A percentile compares a stretch with the other conserved stretches of the same genome.
Evolutionary conservation across 352 stramenopile genomes (phyloP).

Genomic region (Phytopythium oedochilum): DNA sequence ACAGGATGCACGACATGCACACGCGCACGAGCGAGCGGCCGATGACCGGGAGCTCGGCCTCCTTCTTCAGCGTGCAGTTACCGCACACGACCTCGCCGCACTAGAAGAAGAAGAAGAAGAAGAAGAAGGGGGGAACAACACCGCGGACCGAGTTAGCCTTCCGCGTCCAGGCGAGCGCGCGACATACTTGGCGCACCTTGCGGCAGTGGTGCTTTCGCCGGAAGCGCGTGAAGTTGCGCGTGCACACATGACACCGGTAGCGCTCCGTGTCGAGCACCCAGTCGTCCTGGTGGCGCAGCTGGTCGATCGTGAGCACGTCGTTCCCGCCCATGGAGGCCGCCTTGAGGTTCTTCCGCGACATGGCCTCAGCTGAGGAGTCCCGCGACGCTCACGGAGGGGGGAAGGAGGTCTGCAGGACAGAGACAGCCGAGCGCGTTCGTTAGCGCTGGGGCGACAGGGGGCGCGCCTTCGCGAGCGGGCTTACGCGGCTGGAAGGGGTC

Average conservation of each 20-base stretch:
- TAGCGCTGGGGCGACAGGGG: not conserved
- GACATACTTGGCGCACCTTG: conserved; percentile 36
- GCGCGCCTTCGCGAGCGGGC: too few species aligned
- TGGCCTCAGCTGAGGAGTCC: conserved; percentile 8
- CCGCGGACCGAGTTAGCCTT: not conserved
- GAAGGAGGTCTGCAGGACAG: not conserved
- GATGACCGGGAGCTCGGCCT: conserved; percentile 81
- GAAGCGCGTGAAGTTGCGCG: conserved; percentile 85
- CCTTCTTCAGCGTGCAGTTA: conserved; percentile 87
- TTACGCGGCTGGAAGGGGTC: not conserved
- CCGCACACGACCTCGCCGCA: conserved; percentile 85
- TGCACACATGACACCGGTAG: conserved; percentile 87
- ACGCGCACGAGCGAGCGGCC: conserved; percentile 80
- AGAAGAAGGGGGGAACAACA: too few species aligned
- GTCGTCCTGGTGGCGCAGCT: conserved; percentile 85
- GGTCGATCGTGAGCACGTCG: conserved; percentile 86
- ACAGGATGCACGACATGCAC: conserved; percentile 89
- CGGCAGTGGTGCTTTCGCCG: conserved; percentile 88
- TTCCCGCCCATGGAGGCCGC: conserved; percentile 65
- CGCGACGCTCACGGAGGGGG: not conserved
- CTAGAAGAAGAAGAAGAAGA: conserved; percentile 16
- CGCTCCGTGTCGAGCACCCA: conserved; percentile 87
- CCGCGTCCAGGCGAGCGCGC: not conserved
- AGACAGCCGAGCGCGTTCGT: not conserved
- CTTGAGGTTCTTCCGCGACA: conserved; percentile 75